Evolutionary conservation across 2,329 filamentous ascomycete genomes (phyloP).

Genomic region (Pestalotiopsis sp.): DNA sequence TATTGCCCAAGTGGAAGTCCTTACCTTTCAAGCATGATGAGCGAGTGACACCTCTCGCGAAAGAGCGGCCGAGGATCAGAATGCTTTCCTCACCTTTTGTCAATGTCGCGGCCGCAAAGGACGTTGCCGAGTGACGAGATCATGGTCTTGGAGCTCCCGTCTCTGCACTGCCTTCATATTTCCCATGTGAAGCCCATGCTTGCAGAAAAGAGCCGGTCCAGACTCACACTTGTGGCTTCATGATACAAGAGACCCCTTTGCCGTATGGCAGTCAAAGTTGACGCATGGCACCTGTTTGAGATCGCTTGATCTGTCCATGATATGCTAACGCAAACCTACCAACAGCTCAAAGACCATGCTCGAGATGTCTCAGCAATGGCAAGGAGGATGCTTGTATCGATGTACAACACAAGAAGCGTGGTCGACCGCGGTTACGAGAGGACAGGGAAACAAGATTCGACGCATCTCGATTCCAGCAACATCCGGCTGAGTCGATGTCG

Average conservation of each 20-base stretch:
- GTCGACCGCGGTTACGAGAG: conserved; percentile 76
- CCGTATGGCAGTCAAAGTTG: neutral
- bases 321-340: conserved; percentile 28
- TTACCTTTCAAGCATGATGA: neutral
- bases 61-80: neutral
- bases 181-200: neutral
- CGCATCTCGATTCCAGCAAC: conserved; percentile 44
- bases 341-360: conserved; percentile 75
- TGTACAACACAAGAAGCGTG: conserved; percentile 85
- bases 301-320: neutral
- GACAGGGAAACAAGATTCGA: conserved; percentile 66
- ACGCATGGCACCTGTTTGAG: neutral
- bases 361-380: conserved; percentile 75
- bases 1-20: neutral
- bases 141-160: neutral
- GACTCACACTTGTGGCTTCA: neutral
- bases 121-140: neutral
- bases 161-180: neutral
- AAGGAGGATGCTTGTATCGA: conserved; percentile 82
- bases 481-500: conserved; percentile 46
- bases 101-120: neutral
- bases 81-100: neutral
- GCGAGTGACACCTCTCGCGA: neutral
- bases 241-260: neutral
- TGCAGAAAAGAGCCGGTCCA: neutral